phyloP scores from a whole-genome alignment of 1,139 yeast species.

The Candida pseudoviswanathii region DNA sequence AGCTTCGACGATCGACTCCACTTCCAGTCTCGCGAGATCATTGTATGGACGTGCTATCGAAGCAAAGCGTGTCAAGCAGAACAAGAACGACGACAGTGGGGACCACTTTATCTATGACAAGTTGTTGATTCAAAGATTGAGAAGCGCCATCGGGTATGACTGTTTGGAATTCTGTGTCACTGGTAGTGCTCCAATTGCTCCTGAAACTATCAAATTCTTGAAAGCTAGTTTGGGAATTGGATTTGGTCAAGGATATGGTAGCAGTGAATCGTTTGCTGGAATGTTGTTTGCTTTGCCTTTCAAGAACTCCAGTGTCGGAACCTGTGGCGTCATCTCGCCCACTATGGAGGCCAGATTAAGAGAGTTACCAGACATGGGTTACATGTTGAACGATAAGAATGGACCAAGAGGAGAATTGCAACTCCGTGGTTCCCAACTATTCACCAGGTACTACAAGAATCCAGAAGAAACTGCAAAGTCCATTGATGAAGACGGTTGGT shows the following conservation, averaged over 20 bases:
- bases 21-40: constrained; percentile 19
- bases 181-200: constrained; percentile 78
- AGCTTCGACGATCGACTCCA: constrained; percentile 34
- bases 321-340: constrained; percentile 62
- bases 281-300: constrained; percentile 44
- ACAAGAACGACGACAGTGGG: constrained; percentile 26
- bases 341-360: constrained; percentile 60
- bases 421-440: constrained; percentile 69
- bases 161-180: constrained; percentile 46
- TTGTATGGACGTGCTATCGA: constrained; percentile 22
- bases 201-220: constrained; percentile 60
- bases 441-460: constrained; percentile 61
- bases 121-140: constrained; percentile 51
- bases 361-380: constrained; percentile 71
- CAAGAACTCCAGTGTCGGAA: constrained; percentile 44
- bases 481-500: constrained; percentile 55
- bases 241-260: constrained; percentile 73
- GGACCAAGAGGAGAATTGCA: constrained; percentile 58
- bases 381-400: constrained; percentile 45
- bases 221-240: constrained; percentile 64
- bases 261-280: constrained; percentile 77
- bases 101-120: constrained; percentile 47
- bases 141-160: constrained; percentile 60
- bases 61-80: constrained; percentile 23
- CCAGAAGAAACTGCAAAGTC: constrained; percentile 34